Evolutionary conservation across 768 basidiomycete species (phyloP), one percentile per base, ranked within the genome.

Genomic region (Macrocybe gigantea): DNA sequence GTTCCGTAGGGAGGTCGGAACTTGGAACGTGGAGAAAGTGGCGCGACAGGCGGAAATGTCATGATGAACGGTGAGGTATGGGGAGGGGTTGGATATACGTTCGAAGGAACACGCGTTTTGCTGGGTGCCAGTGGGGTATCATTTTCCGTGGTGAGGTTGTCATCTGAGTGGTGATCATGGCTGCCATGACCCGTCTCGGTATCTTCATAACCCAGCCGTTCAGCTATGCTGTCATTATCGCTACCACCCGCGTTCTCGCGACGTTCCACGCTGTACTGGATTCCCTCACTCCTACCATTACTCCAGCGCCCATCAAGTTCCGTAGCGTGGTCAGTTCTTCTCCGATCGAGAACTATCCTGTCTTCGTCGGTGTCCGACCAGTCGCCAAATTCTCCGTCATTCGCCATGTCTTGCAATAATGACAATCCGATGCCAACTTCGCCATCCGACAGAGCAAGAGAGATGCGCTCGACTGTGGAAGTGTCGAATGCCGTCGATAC

Each of bases 351-450:
- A 22, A 42, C 49, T 42, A 38, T 11, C 42, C 12, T 37, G 10
- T 39, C 45, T 11, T 15, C 44, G 29, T 67, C 66, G 0, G 56
- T 57, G 42, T 63, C 67, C 1, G 58, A 57, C 44, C 51, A 53
- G 5, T 57, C 64, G 0, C 61, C 65, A 10, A 60, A 62, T 1
- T 62, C 71, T 9, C 57, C 65, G 2, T 67, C 73, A 52, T 66
- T 57, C 35, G 67, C 63, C 56, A 79, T 62, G 36, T 71, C 73
- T 53, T 80, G 78, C 45, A 89, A 64, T 45, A 88, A 63, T 2
- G 81, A 81, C 33, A 88, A 63, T 1, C 87, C 87, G 34, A 89
- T 88, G 0, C 82, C 87, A 1, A 77, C 68, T 43, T 80, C 77
- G 3, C 79, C 83, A 49, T 85, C 83, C 1, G 78, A 78, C 45